Evolutionary conservation across 2,329 filamentous ascomycete species (phyloP), one percentile per base, ranked within the genome.

Genomic region (Fusarium sp.): DNA sequence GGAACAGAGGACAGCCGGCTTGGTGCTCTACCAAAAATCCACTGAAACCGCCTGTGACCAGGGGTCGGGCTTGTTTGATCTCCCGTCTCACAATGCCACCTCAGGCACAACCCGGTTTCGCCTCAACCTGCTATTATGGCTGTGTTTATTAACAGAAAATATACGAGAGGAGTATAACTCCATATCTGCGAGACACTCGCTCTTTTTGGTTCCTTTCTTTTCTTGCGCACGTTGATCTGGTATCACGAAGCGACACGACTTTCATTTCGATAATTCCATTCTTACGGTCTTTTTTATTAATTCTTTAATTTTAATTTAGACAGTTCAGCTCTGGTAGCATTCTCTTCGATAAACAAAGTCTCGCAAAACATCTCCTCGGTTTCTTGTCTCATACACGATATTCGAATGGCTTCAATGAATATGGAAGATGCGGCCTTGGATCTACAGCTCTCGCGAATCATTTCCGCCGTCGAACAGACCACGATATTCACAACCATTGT

Each of bases 81-180:
- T 63, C n/a, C 62, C 69, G 75, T 77, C 75, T 77, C 75, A 77
- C 64, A 77, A 44, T 67, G 66, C 66, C 62, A 65, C 63, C 62
- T 69, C 67, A 57, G 63, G 61, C 66, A 64, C n/a, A 35, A 72
- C 56, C 75, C 75, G 75, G 75, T 77, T 77, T 77, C 75, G 75
- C 62, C 63, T 70, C 56, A 66, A 35, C 36, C 41, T 47, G 28
- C 32, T 28, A 39, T 45, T 17, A 57, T 42, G 47, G 58, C 47
- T 30, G 50, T 35, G 55, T 51, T 69, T 41, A 54, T 53, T 60
- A 36, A 47, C 24, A 38, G 10, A 20, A n/a, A 28, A 6, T 30
- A 36, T 42, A 56, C 51, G 54, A 26, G 26, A 30, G 32, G n/a
- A 36, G 20, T 28, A 39, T 18, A 26, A 48, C 45, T 62, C 59